phyloP scores from a whole-genome alignment of 2,329 filamentous ascomycete species.

The Zymoseptoria brevis region DNA sequence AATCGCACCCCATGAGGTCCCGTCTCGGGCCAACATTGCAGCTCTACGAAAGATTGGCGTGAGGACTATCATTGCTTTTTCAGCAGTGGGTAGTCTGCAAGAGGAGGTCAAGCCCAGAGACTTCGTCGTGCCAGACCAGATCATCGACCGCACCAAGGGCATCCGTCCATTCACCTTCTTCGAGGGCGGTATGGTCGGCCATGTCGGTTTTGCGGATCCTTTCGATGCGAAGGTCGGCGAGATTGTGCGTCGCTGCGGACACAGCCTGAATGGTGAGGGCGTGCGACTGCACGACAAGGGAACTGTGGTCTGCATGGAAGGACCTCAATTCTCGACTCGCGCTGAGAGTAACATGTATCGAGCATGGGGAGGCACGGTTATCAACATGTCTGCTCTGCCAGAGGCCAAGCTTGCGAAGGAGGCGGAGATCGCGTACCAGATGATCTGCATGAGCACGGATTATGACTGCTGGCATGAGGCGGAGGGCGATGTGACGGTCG shows the following conservation, averaged over 20 bases:
- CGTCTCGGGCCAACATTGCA: constrained; percentile 91
- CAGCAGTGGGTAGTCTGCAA: constrained; percentile 83
- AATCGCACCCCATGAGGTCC: constrained; percentile 89
- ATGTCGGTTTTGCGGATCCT: constrained; percentile 92
- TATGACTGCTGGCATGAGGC: constrained; percentile 95
- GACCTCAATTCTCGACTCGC: constrained; percentile 94
- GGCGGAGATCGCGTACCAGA: constrained; percentile 93
- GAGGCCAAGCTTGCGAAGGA: constrained; percentile 95
- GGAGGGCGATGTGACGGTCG: constrained; percentile 76
- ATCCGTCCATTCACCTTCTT: constrained; percentile 94
- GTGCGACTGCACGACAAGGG: constrained; percentile 78
- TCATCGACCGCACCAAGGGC: constrained; percentile 96
- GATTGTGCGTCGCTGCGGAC: constrained; percentile 70
- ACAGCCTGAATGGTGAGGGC: constrained; percentile 70
- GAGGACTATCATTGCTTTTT: constrained; percentile 86
- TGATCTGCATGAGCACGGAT: constrained; percentile 99
- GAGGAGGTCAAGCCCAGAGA: constrained; percentile 93
- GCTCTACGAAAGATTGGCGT: constrained; percentile 88
- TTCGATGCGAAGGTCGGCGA: constrained; percentile 74
- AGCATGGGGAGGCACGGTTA: constrained; percentile 83
- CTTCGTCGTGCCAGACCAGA: constrained; percentile 92
- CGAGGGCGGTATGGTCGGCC: constrained; percentile 80
- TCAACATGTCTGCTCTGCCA: constrained; percentile 96
- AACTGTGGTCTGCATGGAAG: constrained; percentile 92
- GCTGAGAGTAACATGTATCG: constrained; percentile 95